Evolutionary conservation across 1,284 basidiomycete genomes (phyloP).

Genomic region (Trichosporon sp.): DNA sequence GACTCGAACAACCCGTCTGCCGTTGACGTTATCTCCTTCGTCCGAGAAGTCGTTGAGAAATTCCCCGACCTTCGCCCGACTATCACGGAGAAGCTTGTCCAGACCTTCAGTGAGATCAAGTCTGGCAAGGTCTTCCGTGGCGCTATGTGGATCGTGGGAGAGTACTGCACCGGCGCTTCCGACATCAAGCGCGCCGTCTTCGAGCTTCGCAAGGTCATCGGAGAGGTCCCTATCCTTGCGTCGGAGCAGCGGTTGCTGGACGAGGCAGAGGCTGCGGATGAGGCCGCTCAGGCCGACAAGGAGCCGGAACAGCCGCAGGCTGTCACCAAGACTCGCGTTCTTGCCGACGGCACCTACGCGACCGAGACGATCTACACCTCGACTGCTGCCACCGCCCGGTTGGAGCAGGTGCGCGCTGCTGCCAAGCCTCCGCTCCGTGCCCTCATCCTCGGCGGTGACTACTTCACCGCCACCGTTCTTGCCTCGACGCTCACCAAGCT

Average conservation of each 20-base stretch:
- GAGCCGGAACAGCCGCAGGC: slow-evolving; percentile 48
- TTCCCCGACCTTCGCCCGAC: slow-evolving; percentile 81
- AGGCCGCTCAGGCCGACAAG: slow-evolving; percentile 40
- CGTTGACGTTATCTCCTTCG: slow-evolving; percentile 91
- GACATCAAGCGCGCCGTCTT: slow-evolving; percentile 71
- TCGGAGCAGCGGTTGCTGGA: slow-evolving; percentile 77
- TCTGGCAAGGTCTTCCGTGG: slow-evolving; percentile 97
- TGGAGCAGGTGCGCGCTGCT: slow-evolving; percentile 77
- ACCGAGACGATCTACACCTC: slow-evolving; percentile 87
- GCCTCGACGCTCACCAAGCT: slow-evolving; percentile 87
- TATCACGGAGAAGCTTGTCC: slow-evolving; percentile 80
- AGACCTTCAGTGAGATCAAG: slow-evolving; percentile 83
- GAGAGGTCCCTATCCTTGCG: slow-evolving; percentile 93
- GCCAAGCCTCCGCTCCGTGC: slow-evolving; percentile 87
- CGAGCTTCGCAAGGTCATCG: slow-evolving; percentile 80
- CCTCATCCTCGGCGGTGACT: slow-evolving; percentile 89
- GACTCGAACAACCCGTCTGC: slow-evolving; percentile 94
- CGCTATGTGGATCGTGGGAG: slow-evolving; percentile 95
- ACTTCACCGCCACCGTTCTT: slow-evolving; percentile 90
- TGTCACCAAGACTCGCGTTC: slow-evolving; percentile 57
- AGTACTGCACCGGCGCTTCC: slow-evolving; percentile 66
- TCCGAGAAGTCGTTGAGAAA: slow-evolving; percentile 95
- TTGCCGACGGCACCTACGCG: slow-evolving; percentile 96
- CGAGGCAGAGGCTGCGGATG: slow-evolving; percentile 60
- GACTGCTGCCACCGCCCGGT: slow-evolving; percentile 59